Base-by-base conservation (phyloP, 495 filamentous ascomycete species). In the Podospora pseudocomata region DNA sequence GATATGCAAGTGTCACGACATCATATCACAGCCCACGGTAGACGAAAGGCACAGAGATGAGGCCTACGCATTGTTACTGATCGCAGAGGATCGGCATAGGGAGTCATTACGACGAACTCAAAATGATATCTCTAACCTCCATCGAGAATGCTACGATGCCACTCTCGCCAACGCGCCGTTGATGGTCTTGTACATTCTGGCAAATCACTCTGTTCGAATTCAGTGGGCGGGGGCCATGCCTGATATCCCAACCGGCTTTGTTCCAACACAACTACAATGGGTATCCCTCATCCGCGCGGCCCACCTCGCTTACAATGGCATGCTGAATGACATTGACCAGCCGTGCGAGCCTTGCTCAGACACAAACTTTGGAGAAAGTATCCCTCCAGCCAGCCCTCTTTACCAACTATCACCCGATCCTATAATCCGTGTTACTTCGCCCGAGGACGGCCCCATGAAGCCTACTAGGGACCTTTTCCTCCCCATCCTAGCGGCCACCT, bases 171-270 rank as follows among this genome's bases (percentile, higher is more conserved):
- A 81, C 65, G 79, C 81, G 1, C 78, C 80, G 9, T 70, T 83
- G 71, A 83, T 83, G 80, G 80, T 76, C 26, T 72, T 83, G 72
- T 82, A 83, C 64, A 80, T 76, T 5, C 81, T 80, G 4, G 77
- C 68, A 5, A 81, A 75, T 63, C 79, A 82, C 55, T 74, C 71
- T 15, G 67, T 77, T 20, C 75, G 80, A 39, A 78, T 82, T 28
- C 75, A 74, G 73, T 69, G 82, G 5, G 73, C 74, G 4, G 73
- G 71, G 19, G 80, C 72, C 15, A 74, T 76, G n/a, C 70, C 68
- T 9, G 54, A 67, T 15, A 63, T 23, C 53, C 65, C 74, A 23
- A 58, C 20, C 5, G 71, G 76, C 3, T 59, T 80, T 4, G 63
- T 73, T 20, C 79, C 81, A 5, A 75, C 76, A 57, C 69, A 79